A percentile compares a stretch with the other conserved stretches of the same genome.
Evolutionary conservation across 2,329 filamentous ascomycete species (phyloP).

Genomic region (Colletotrichum aenigma): DNA sequence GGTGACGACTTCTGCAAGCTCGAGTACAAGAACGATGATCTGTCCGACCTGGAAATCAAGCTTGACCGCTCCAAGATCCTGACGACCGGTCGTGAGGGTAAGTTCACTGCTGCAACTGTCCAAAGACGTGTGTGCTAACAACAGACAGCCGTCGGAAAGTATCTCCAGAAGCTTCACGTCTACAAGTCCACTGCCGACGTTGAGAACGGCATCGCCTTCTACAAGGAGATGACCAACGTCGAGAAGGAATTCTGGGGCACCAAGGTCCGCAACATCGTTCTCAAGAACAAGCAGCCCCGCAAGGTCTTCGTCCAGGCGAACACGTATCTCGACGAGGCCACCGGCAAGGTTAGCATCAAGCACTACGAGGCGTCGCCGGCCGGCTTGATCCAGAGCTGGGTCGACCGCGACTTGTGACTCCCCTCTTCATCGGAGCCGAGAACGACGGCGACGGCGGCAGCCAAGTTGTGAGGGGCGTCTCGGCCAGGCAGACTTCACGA

Average conservation of each 20-base stretch:
- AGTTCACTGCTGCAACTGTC: constrained; percentile 17
- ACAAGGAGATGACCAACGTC: constrained; percentile 82
- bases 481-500: neutral
- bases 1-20: constrained; percentile 88
- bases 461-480: neutral
- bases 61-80: constrained; percentile 88
- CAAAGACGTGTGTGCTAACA: constrained; percentile 25
- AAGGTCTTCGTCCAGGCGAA: constrained; percentile 96
- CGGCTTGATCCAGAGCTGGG: constrained; percentile 86
- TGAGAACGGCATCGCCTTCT: constrained; percentile 77
- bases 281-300: constrained; percentile 79
- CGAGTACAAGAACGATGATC: constrained; percentile 72
- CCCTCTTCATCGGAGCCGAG: neutral
- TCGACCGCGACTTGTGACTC: constrained; percentile 54
- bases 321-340: constrained; percentile 72
- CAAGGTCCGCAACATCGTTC: constrained; percentile 76
- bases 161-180: constrained; percentile 89
- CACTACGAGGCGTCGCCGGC: constrained; percentile 84
- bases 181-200: constrained; percentile 92
- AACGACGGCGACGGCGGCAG: neutral
- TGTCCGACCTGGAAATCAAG: constrained; percentile 81
- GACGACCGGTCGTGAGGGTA: constrained; percentile 74
- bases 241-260: constrained; percentile 83
- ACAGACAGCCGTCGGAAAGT: constrained; percentile 74
- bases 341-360: constrained; percentile 75